Conservation (phyloP, 2,329 filamentous ascomycete species). For the Plectosphaerella plurivora region DNA sequence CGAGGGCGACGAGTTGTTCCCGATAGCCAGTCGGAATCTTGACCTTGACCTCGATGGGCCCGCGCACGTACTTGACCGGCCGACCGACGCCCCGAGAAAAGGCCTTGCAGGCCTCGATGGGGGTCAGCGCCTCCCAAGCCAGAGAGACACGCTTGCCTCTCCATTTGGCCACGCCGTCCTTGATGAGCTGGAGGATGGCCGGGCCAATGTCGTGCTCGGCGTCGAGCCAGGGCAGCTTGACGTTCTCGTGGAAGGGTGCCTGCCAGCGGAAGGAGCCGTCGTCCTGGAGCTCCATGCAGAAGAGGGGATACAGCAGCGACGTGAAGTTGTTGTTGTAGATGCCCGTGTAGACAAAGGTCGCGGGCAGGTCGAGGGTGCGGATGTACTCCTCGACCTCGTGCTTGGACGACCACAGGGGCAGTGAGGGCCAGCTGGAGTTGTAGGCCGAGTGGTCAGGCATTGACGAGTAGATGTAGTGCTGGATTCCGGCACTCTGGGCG, state of each 20-base stretch:
- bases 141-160: slow-evolving; percentile 73
- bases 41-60: slow-evolving; percentile 78
- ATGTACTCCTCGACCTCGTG: slow-evolving; percentile 91
- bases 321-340: slow-evolving; percentile 99
- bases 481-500: slow-evolving; percentile 76
- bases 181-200: slow-evolving; percentile 88
- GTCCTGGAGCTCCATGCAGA: slow-evolving; percentile 84
- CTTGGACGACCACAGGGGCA: slow-evolving; percentile 90
- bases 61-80: slow-evolving; percentile 72
- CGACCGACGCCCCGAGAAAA: slow-evolving; percentile 77
- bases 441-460: slow-evolving; percentile 93
- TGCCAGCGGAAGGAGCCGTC: slow-evolving; percentile 91
- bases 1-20: slow-evolving; percentile 72
- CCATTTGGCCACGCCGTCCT: slow-evolving; percentile 86
- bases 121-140: slow-evolving; percentile 85
- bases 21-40: slow-evolving; percentile 84
- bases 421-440: slow-evolving; percentile 69
- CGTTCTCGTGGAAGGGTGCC: slow-evolving; percentile 87
- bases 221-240: slow-evolving; percentile 89
- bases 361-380: slow-evolving; percentile 72
- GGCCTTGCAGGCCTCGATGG: slow-evolving; percentile 72
- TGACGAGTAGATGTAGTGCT: slow-evolving; percentile 93
- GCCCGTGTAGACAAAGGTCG: slow-evolving; percentile 92
- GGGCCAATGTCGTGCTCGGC: slow-evolving; percentile 95
- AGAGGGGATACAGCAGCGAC: slow-evolving; percentile 83